Base-by-base conservation (phyloP, 106 monocot species). In the Acorus calamus region DNA sequence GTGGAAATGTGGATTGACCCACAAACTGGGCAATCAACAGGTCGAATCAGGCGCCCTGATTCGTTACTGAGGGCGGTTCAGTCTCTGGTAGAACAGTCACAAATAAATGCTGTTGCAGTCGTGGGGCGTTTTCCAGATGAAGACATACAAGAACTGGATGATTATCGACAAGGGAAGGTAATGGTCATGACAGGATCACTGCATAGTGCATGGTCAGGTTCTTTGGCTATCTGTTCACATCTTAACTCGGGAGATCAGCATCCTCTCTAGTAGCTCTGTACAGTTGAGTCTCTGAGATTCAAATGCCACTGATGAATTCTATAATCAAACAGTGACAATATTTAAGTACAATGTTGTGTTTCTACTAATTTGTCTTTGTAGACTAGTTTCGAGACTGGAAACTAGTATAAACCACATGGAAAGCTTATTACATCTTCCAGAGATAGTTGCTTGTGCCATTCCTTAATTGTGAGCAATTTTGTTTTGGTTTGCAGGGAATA, bases 121-220 rank as follows among this genome's bases (percentile, higher is more conserved):
- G 89, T 94, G 14, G 86, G 68, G 2, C 78, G 94, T 46, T 94
- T 94, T 62, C 94, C 94, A 69, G 89, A 94, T 86, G 93, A 93
- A 64, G 88, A 86, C 49, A 42, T 65, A 50, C 77, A 79, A 60
- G 85, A 86, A 57, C 73, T 63, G 44, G 86, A 86, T 14, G 77
- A 75, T 57, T 94, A 94, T 66, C 86, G 89, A 42, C 86, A 80
- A 45, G 94, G 94, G 43, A 84, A 84, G 81, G 94, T 94, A 73
- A 70, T 47, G 10, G 28, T 1, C 28, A 28, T 28, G 28, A 28
- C 28, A 28, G 28, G 1, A 28, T 28, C 28, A 28, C 28, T 28
- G 28, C 28, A 28, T 28, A 28, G 28, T 28, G 28, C 28, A 28
- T 28, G 28, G 28, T 28, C 28, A 28, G 28, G 28, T 28, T 28